Base-by-base conservation (phyloP, 352 stramenopile genomes). In the Phytophthora sp. region DNA sequence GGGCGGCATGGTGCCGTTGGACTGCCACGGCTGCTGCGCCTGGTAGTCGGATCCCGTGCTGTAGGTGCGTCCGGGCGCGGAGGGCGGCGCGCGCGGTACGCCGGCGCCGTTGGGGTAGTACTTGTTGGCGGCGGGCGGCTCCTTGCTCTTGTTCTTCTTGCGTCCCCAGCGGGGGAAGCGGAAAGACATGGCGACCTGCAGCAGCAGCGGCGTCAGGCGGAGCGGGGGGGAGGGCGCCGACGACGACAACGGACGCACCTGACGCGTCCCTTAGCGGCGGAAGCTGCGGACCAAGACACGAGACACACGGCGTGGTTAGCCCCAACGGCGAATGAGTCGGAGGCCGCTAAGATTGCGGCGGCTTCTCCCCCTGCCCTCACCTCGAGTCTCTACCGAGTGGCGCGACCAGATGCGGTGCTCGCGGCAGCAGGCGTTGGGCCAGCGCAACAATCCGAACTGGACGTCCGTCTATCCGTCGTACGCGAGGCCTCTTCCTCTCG, bases 141-240 rank as follows among this genome's bases (percentile, higher is more conserved):
- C 68, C 60, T 86, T 86, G 57, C 54, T 65, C 50, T 79, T 85
- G 43, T 66, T 88, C 76, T 93, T 93, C 58, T 89, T 91, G 50
- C 84, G 82, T 21, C 79, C 77, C 70, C 80, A 93, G 52, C 78
- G 74, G 55, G 77, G 79, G 55, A 93, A 93, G 18, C 71, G 73
- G 54, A 93, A 91, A 54, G 76, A 83, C 81, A 92, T 91, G 51
- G 24, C 39, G 38, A 23, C 27, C 49, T 62, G 35, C 8, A 18
- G 17, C 1, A 23, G n/a, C 31, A 26, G n/a, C n/a, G n/a, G n/a
- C n/a, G n/a, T n/a, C n/a, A n/a, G n/a, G n/a, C n/a, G n/a, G n/a
- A n/a, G n/a, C n/a, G n/a, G n/a, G n/a, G n/a, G n/a, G n/a, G n/a
- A n/a, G n/a, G n/a, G n/a, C n/a, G n/a, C n/a, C n/a, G n/a, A n/a